Base-by-base conservation (phyloP, 805 yeast genomes). In the Candida maesae region DNA sequence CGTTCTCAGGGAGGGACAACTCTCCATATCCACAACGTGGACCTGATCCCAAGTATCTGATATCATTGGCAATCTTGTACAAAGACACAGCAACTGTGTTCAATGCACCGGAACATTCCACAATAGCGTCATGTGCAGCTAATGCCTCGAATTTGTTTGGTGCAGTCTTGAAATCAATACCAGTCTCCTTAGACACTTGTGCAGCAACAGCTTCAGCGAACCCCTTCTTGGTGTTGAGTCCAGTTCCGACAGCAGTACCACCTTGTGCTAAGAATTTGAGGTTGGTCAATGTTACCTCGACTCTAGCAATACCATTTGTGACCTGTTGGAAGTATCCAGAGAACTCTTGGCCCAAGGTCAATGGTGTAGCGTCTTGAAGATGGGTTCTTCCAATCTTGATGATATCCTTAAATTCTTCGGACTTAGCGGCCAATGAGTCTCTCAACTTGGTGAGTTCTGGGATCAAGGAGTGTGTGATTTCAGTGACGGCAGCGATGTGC, bases 21-120 rank as follows among this genome's bases (percentile, higher is more conserved):
- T 93, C 99, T 42, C 97, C 97, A 70, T 93, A 93, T 50, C 99
- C 99, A 71, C 99, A 93, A 73, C 99, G 84, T 63, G 99, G 99
- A 59, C 99, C 99, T 35, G 96, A 87, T 51, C 98, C 99, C 56
- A 93, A 79, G 78, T 93, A 93, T 71, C 99, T 79, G 66, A 93
- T 93, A 66, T 93, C 99, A 68, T 93, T 88, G 58, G 97, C 98
- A 57, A 93, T 93, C 77, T 93, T 93, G 82, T 73, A 93, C 56
- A 93, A 73, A 17, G 97, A 89, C 29, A 79, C 86, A 32, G 98
- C 97, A 46, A 93, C 80, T 39, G 96, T 88, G 80, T 91, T 93
- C 55, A 93, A 75, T 35, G 97, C 96, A 63, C 98, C 99, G 26
- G 95, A 85, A 39, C 95, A 93, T 73, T 91, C 98, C 44, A 93